Evolutionary conservation across 2,329 filamentous ascomycete species (phyloP), one percentile per base, ranked within the genome.

Genomic region (Lecanicillium sp.): DNA sequence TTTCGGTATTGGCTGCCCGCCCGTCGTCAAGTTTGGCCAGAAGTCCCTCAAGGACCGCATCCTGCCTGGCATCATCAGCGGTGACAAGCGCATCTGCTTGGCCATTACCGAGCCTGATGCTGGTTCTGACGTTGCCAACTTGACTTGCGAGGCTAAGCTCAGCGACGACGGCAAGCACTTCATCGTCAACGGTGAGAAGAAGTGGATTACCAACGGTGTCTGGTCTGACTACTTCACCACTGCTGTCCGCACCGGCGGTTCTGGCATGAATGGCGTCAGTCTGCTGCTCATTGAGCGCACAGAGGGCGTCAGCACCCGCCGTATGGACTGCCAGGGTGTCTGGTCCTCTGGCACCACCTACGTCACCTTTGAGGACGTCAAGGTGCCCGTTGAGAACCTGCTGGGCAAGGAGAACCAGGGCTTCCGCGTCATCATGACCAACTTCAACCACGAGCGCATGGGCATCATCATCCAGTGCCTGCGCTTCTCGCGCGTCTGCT

Each of bases 101-200:
- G 92, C 92, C 51, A 95, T 98, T 52, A 98, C 92, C 0, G 92
- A 98, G 67, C 92, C 84, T 44, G 90, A 96, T 65, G 92, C 89
- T 11, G 92, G 92, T 32, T 87, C 80, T 48, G 92, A 98, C 58
- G 92, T 98, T 9, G 92, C 92, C 43, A 96, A 95, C 65, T 61
- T 98, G 49, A 92, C 82, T 12, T 96, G 90, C 62, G 89, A 96
- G 71, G 92, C 92, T 18, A 95, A 95, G 72, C 75, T 96, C 42
- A 85, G 77, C 46, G 85, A 92, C 51, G 92, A 98, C 54, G 92
- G 92, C 56, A 96, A 96, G 72, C 87, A 96, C 68, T 98, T 94
- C 66, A 96, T 96, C 51, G 92, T 98, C 65, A 98, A 96, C 57
- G 92, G 92, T 40, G 90, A 95, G 78, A 96, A 98, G 83, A 98